Base-by-base conservation (phyloP, 2,329 filamentous ascomycete genomes). In the Paraphoma sp. region DNA sequence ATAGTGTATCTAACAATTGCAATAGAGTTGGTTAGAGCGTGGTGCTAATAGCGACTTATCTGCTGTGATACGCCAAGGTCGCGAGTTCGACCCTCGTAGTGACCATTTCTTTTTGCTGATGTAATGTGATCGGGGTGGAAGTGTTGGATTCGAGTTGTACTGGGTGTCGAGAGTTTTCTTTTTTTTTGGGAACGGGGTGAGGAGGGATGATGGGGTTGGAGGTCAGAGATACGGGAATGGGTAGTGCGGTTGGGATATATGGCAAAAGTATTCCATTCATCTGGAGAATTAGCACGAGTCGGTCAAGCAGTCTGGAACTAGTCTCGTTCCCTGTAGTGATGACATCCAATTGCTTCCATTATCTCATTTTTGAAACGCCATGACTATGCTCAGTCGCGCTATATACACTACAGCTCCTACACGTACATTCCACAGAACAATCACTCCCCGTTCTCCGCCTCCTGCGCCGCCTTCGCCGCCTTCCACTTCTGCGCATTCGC, bases 401-500 rank as follows among this genome's bases (percentile, higher is more conserved):
- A 36, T 23, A 23, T 23, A 23, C 23, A 23, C 23, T 23, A 23
- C 23, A 23, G 23, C 23, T 23, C 3, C 33, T 36, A 36, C 14
- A 36, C 33, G 14, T 36, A 36, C 33, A 36, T 6, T 36, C 33
- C 33, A 36, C 33, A 10, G 33, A 6, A 14, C 9, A 10, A 42
- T 9, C 14, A 16, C 11, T 36, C 58, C 16, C 44, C 55, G 4
- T 51, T 17, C 10, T 42, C 53, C 2, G 60, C 64, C 12, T 59
- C 57, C 40, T 63, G 56, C 1, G 63, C 59, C 9, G 63, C 67
- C 52, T 71, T 62, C 33, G 79, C 81, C 74, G 90, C 85, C 82
- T 96, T 97, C 92, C 94, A 98, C 65, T 88, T 87, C 76, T 93
- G 89, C 54, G 94, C 93, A 85, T 89, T 89, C 60, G 91, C 89